Base-by-base conservation (phyloP, 179 eudicot species). In the Gypsophila paniculata region DNA sequence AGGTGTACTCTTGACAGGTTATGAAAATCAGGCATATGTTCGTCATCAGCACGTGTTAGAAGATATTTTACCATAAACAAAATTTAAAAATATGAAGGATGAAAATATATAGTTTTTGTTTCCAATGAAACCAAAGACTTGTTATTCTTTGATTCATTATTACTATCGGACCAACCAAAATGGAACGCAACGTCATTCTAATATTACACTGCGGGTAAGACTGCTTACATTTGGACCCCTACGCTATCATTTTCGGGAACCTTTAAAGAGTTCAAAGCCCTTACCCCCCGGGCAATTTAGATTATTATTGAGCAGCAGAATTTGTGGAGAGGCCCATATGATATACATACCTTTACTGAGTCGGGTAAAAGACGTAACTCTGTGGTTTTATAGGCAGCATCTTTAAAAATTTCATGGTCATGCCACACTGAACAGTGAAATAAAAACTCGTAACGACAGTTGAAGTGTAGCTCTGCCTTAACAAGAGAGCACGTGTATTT, bases 1-100 rank as follows among this genome's bases (percentile, higher is more conserved):
- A 66, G 55, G 55, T 13, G 11, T 14, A 66, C 44, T 46, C 54
- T 66, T 23, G 70, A 23, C 39, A 66, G 55, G 36, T 10, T 46
- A 23, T 2, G 29, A 26, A 46, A 66, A 23, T 66, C 70, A 23
- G 70, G 70, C 39, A 48, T 46, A 5, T 66, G 13, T 21, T 66
- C 70, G 5, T 15, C 17, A 8, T 23, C 70, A 15, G 6, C 55
- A 42, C 22, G 55, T 5, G 5, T 66, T 46, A 22, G 70, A 42
- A 42, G 46, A 66, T 22, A 0, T 57, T 66, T 38, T 48, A 13
- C 38, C 38, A 67, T 14, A n/a, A 65, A 19, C 46, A 42, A 42
- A 15, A 0, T 3, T 15, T n/a, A 53, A 8, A 5, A 17, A 53
- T 53, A n/a, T n/a, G 3, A 53, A 18, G 5, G 23, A 57, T 22